These are phyloP conservation scores for Phycomyces nitens DNA, from an alignment of 192 early-diverging fungal species.

Conservation along the genomic window DNA sequence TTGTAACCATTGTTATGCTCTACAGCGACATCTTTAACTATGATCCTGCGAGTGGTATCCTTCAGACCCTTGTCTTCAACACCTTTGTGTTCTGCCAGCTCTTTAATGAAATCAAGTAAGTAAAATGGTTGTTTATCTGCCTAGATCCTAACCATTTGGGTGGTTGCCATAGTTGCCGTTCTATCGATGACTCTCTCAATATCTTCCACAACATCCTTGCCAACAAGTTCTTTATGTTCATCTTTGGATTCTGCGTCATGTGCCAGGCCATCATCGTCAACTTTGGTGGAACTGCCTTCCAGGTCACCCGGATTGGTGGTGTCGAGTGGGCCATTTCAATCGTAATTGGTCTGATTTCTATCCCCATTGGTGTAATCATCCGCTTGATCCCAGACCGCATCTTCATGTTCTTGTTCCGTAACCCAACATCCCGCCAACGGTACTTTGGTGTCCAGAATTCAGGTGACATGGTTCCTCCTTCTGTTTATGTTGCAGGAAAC, in stretches of 20 bases:
- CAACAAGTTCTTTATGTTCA: conserved; percentile 80
- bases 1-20: conserved; percentile 73
- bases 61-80: conserved; percentile 88
- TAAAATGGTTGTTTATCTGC: not conserved
- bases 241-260: conserved; percentile 70
- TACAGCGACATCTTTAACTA: conserved; percentile 65
- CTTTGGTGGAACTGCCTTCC: conserved; percentile 87
- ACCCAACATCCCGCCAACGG: conserved; percentile 25
- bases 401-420: conserved; percentile 36
- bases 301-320: conserved; percentile 61
- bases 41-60: conserved; percentile 17
- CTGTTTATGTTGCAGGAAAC: conserved; percentile 32
- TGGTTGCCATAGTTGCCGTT: conserved; percentile 52
- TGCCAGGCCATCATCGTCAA: conserved; percentile 86
- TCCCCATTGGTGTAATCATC: conserved; percentile 84
- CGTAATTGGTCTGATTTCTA: conserved; percentile 68
- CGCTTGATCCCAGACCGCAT: conserved; percentile 78
- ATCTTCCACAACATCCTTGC: conserved; percentile 75
- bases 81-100: conserved; percentile 89
- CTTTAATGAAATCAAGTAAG: conserved; percentile 84
- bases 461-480: not conserved
- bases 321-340: conserved; percentile 84
- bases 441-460: conserved; percentile 19
- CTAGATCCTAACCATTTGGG: not conserved
- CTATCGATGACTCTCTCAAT: conserved; percentile 75